Evolutionary conservation across 2,329 filamentous ascomycete species (phyloP), one percentile per base, ranked within the genome.

Genomic region (Talaromyces sp.): DNA sequence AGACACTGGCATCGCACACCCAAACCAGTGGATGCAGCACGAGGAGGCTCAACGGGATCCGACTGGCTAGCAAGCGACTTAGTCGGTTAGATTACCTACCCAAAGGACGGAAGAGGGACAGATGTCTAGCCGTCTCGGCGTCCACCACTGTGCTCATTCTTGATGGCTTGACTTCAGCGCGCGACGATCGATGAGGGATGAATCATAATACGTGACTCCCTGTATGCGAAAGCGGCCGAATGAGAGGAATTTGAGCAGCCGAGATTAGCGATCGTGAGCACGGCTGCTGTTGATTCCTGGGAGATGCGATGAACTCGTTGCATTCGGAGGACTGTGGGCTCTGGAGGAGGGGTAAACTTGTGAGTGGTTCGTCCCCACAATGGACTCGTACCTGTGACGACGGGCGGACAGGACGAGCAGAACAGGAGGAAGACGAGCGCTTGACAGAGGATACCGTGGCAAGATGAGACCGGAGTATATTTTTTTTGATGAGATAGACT

Each of bases 31-130:
- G 68, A 70, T 67, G 64, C 68, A 68, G 73, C 75, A 77, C 75
- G 76, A 72, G 75, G 71, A 67, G 68, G 65, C 57, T 65, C 60
- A 67, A 24, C 62, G 64, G 61, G 59, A 60, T 73, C 67, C 76
- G 68, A 78, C 72, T 78, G 76, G 76, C 68, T 72, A 68, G 58
- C 48, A 35, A 31, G 33, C 67, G 66, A 58, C 62, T 61, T 70
- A 71, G 67, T 67, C 8, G 27, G 6, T 48, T 45, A 57, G 39
- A 35, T 37, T 37, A 57, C 78, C 72, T 75, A 81, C 79, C 79
- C 68, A 80, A 71, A 68, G 79, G 79, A 69, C 78, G 77, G 69
- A 81, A 77, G 57, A 80, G 73, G 65, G 79, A 80, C 72, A 80
- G 70, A 65, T 80, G 71, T 70, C 75, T 75, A 67, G 77, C 76